Percentiles rank a stretch among this genome's conserved stretches.
Evolutionary conservation across 129 eudicot genomes (phyloP).

Genomic region (Tagetes erecta): DNA sequence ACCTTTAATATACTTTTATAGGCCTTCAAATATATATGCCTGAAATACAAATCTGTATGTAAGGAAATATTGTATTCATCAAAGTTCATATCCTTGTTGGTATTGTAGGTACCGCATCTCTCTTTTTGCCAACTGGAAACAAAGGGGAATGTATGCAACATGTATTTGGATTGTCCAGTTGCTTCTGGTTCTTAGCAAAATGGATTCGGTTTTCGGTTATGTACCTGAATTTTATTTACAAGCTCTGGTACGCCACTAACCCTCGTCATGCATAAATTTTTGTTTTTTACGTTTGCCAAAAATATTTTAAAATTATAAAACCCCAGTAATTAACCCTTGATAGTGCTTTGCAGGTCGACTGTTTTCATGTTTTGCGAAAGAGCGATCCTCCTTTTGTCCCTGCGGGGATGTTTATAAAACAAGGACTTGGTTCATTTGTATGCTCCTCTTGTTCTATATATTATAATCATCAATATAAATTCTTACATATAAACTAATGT

Average conservation of each 20-base stretch:
- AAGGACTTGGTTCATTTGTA: constrained; percentile 93
- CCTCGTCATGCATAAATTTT: constrained; percentile 11
- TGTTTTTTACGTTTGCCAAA: background rate
- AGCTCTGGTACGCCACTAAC: constrained; percentile 59
- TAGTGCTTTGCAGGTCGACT: constrained; percentile 68
- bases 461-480: background rate
- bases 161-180: constrained; percentile 90
- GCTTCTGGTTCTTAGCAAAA: constrained; percentile 92
- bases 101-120: constrained; percentile 77
- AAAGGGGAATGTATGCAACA: constrained; percentile 95
- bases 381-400: constrained; percentile 98
- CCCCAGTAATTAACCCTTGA: constrained; percentile 10
- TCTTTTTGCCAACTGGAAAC: constrained; percentile 91
- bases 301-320: background rate
- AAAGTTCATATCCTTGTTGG: background rate
- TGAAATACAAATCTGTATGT: constrained; percentile 1
- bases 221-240: constrained; percentile 91
- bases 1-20: background rate
- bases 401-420: constrained; percentile 72
- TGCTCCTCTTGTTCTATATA: constrained; percentile 31
- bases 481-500: constrained; percentile 13
- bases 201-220: constrained; percentile 70
- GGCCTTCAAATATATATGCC: background rate
- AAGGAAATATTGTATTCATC: constrained; percentile 5
- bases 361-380: constrained; percentile 95